These are phyloP conservation scores for Ascoidea tarda DNA, from an alignment of 805 yeast genomes.

Conservation along the genomic window DNA sequence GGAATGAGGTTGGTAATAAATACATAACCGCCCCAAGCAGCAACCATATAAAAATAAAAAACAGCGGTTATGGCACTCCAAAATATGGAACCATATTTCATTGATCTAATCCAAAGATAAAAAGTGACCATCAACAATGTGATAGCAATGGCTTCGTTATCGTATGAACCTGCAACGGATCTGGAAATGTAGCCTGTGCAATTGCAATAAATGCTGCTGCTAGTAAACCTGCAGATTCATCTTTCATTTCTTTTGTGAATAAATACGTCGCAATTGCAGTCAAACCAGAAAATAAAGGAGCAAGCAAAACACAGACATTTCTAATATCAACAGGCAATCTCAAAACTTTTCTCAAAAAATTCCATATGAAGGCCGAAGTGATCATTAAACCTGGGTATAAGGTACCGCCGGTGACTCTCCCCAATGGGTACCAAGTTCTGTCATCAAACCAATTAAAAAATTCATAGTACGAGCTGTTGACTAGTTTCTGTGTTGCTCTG, in stretches of 20 bases:
- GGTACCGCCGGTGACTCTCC: constrained; percentile 98
- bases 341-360: constrained; percentile 39
- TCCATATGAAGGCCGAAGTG: constrained; percentile 86
- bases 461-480: constrained; percentile 70
- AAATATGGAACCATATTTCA: constrained; percentile 79
- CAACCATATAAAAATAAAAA: constrained; percentile 94
- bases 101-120: constrained; percentile 89
- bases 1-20: constrained; percentile 97
- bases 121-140: constrained; percentile 91
- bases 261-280: constrained; percentile 85
- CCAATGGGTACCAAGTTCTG: constrained; percentile 97
- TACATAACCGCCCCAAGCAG: constrained; percentile 99
- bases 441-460: constrained; percentile 98
- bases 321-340: constrained; percentile 87
- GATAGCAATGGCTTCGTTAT: constrained; percentile 97
- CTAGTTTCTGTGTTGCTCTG: constrained; percentile 90
- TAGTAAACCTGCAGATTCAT: constrained; percentile 75
- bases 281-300: constrained; percentile 90
- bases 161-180: constrained; percentile 97
- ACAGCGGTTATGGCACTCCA: constrained; percentile 76
- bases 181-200: constrained; percentile 98
- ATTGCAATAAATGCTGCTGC: constrained; percentile 94
- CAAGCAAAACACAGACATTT: constrained; percentile 88
- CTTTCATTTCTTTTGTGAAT: constrained; percentile 82
- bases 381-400: constrained; percentile 98